Conservation (phyloP, 495 filamentous ascomycete genomes). For the Aspergillus diversus region DNA sequence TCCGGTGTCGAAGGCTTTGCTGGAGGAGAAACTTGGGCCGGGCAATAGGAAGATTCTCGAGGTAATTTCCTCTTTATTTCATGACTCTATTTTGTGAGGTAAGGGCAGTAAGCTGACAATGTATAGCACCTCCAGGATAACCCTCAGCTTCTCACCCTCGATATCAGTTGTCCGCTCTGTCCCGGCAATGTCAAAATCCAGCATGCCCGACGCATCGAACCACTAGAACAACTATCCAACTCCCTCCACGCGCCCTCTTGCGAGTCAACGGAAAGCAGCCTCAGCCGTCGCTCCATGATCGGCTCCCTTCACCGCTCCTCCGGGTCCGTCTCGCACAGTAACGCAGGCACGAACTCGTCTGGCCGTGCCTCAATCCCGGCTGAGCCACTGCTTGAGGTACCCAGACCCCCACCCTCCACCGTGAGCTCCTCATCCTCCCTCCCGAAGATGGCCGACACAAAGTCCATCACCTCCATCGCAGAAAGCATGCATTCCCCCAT, state of each 20-base stretch:
- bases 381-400: not conserved
- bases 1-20: slow-evolving; percentile 20
- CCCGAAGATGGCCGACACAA: not conserved
- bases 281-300: slow-evolving; percentile 13
- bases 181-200: slow-evolving; percentile 22
- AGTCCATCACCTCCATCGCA: not conserved
- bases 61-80: slow-evolving; percentile 12
- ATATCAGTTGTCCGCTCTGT: slow-evolving; percentile 26
- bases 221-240: slow-evolving; percentile 20
- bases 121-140: slow-evolving; percentile 22
- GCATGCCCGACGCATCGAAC: slow-evolving; percentile 24
- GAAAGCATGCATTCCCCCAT: not conserved
- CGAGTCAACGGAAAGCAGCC: slow-evolving; percentile 9
- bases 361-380: not conserved
- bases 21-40: slow-evolving; percentile 23
- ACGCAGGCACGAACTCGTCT: not conserved
- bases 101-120: not conserved
- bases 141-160: slow-evolving; percentile 16
- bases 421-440: not conserved
- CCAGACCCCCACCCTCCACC: not conserved
- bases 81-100: not conserved
- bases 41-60: slow-evolving; percentile 20
- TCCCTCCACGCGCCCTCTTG: slow-evolving; percentile 5
- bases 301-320: slow-evolving; percentile 21
- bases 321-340: not conserved